Evolutionary conservation across 805 yeast species (phyloP), one percentile per base, ranked within the genome.

Genomic region (Yamadazyma paraphyllophila): DNA sequence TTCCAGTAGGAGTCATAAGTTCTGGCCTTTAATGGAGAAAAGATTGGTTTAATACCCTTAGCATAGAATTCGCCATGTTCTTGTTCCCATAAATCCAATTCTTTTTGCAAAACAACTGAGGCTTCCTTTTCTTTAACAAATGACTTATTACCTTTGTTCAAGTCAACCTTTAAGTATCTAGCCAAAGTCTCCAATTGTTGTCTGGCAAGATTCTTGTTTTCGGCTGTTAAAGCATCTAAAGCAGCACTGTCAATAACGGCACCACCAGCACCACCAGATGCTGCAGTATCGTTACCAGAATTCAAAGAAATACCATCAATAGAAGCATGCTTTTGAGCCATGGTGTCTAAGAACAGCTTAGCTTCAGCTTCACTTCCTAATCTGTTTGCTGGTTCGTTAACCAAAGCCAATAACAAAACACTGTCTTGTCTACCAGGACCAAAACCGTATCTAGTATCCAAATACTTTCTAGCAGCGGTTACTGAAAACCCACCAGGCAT

Each of bases 401-500:
- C 83, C 63, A 94, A 76, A 24, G 97, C 96, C 44, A 82, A 60
- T 57, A 94, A 76, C 61, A 94, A 76, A 32, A 85, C 90, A 39
- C 95, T 79, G 66, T 94, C 98, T 74, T 92, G 98, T 76, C 98
- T 85, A 58, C 97, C 97, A 39, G 87, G 51, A 54, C 87, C 95
- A 59, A 94, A 79, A 56, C 99, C 99, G 88, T 88, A 94, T 68
- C 92, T 82, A 37, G 91, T 64, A 73, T 87, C 91, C 66, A 94
- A 80, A 72, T 94, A 88, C 68, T 91, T 89, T 77, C 97, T 85
- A 43, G 96, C 96, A 53, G 80, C 75, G 51, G 97, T 85, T 57
- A 92, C 84, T 39, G 96, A 86, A 71, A 92, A 94, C 15, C 99
- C 99, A 79, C 99, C 99, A 44, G 99, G 98, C 98, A 94, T 94